Conservation (phyloP, 1,284 basidiomycete species). For the Ustilago crameri region DNA sequence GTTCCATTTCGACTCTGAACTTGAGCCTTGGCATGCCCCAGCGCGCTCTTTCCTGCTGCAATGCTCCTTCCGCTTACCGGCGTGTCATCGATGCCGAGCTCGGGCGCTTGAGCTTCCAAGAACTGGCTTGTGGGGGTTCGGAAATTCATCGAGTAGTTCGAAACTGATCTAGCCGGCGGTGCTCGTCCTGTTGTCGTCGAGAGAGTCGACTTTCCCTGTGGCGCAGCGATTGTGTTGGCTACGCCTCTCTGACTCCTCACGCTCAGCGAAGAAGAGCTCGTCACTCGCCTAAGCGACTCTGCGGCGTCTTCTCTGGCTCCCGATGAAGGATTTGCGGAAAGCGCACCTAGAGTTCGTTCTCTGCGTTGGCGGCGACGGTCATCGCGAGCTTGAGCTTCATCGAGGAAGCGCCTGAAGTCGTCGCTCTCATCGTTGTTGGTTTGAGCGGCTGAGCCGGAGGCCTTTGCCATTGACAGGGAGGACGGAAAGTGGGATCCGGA, state of each 20-base stretch:
- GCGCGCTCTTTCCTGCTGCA: slow-evolving; percentile 29
- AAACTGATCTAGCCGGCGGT: slow-evolving; percentile 21
- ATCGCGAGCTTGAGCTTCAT: slow-evolving; percentile 27
- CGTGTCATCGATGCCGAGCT: slow-evolving; percentile 34
- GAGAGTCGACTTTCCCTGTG: slow-evolving; percentile 12
- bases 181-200: slow-evolving; percentile 2
- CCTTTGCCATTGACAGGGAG: slow-evolving; percentile 23
- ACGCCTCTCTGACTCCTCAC: slow-evolving; percentile 8
- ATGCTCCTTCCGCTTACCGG: slow-evolving; percentile 20
- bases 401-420: slow-evolving; percentile 33
- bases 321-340: neutral
- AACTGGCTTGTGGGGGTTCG: slow-evolving; percentile 45
- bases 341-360: slow-evolving; percentile 1
- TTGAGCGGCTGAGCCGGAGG: slow-evolving; percentile 28
- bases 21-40: slow-evolving; percentile 36
- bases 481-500: slow-evolving; percentile 12
- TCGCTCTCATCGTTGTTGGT: slow-evolving; percentile 32
- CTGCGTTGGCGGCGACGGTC: slow-evolving; percentile 8
- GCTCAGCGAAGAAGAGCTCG: slow-evolving; percentile 37
- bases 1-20: slow-evolving; percentile 17
- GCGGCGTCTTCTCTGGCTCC: slow-evolving; percentile 15
- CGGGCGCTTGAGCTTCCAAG: slow-evolving; percentile 27
- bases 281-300: slow-evolving; percentile 32
- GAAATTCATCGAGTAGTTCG: slow-evolving; percentile 33
- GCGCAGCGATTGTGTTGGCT: neutral